Evolutionary conservation across 768 basidiomycete species (phyloP).

Genomic region (Xerocomellus dryophilus): DNA sequence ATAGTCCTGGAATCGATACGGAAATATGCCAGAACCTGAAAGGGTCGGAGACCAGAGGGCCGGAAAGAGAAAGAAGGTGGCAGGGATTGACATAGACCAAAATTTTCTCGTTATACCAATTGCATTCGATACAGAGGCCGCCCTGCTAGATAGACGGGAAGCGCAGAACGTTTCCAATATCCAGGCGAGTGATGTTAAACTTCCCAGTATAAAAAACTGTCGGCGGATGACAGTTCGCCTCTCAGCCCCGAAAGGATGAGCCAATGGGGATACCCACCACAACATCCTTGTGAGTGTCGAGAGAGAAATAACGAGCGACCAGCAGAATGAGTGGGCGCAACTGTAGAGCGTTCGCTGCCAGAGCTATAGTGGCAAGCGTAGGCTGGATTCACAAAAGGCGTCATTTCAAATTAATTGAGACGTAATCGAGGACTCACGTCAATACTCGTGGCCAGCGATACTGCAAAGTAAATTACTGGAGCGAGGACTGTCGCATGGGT

Average conservation of each 20-base stretch:
- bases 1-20: slow-evolving; percentile 50
- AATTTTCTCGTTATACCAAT: not conserved
- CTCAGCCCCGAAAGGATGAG: slow-evolving; percentile 1
- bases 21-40: slow-evolving; percentile 47
- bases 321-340: slow-evolving; percentile 21
- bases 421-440: slow-evolving; percentile 33
- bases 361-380: slow-evolving; percentile 22
- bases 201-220: slow-evolving; percentile 27
- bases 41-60: slow-evolving; percentile 54
- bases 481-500: slow-evolving; percentile 56
- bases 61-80: slow-evolving; percentile 38
- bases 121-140: not conserved
- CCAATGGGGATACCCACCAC: slow-evolving; percentile 15
- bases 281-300: slow-evolving; percentile 21
- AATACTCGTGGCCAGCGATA: slow-evolving; percentile 42
- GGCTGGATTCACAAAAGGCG: slow-evolving; percentile 7
- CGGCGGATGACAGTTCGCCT: not conserved
- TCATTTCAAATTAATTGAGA: not conserved
- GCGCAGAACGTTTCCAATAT: slow-evolving; percentile 1
- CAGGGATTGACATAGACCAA: slow-evolving; percentile 22
- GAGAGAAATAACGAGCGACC: slow-evolving; percentile 11
- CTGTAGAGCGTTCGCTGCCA: slow-evolving; percentile 30
- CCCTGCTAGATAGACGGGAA: not conserved
- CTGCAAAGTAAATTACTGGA: slow-evolving; percentile 53
- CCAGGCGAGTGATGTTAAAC: slow-evolving; percentile 15